phyloP scores from a whole-genome alignment of 345 rosid species.

The Carallia pectinifolia region DNA sequence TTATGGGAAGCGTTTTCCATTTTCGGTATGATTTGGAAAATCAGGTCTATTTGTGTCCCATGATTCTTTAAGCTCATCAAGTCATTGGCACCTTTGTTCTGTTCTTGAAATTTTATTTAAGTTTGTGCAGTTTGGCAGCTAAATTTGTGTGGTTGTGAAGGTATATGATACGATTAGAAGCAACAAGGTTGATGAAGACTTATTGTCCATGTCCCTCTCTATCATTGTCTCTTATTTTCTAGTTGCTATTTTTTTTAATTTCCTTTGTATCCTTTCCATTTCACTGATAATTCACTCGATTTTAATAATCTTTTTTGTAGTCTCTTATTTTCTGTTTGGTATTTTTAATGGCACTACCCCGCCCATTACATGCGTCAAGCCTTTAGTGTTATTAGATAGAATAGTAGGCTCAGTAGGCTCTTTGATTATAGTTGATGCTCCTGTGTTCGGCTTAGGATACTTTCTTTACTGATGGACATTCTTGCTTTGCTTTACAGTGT shows the following conservation, averaged over 20 bases:
- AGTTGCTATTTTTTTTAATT: not conserved
- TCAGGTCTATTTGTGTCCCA: not conserved
- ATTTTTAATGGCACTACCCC: too few relatives aligned
- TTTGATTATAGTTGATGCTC: not conserved
- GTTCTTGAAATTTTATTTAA: slow-evolving; percentile 19
- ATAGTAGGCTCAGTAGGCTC: not conserved
- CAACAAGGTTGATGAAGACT: slow-evolving; percentile 68
- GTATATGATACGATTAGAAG: slow-evolving; percentile 82
- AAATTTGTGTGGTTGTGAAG: slow-evolving; percentile 44
- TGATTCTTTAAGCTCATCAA: not conserved
- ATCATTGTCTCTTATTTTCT: not conserved
- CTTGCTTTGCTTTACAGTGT: slow-evolving; percentile 58
- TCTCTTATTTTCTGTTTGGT: not conserved
- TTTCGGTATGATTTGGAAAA: not conserved
- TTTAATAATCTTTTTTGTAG: not conserved
- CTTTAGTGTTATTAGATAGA: too few relatives aligned
- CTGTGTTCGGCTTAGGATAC: not conserved
- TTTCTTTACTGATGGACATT: not conserved
- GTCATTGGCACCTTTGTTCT: not conserved
- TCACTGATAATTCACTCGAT: not conserved
- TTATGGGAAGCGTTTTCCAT: not conserved
- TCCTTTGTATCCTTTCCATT: not conserved
- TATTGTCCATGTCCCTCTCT: slow-evolving; percentile 56
- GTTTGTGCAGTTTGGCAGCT: slow-evolving; percentile 16
- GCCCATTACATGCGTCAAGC: too few relatives aligned